Evolutionary conservation across 139 green algal species (phyloP).

Genomic region (Pycnococcus provasolii): DNA sequence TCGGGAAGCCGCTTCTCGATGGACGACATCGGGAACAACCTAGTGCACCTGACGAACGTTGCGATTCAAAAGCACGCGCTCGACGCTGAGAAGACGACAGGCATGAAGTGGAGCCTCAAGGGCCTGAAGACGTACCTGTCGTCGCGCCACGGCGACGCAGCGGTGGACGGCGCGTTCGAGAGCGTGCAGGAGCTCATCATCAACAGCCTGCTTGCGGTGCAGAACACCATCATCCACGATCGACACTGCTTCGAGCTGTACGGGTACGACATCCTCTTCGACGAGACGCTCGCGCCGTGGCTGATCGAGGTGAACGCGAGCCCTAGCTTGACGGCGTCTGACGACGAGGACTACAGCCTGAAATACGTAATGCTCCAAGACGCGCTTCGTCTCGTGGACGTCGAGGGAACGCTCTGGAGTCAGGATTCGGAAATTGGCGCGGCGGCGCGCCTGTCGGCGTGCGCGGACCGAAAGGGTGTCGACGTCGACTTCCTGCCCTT

Average conservation of each 20-base stretch:
- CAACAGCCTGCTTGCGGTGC: constrained; percentile 4
- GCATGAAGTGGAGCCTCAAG: constrained; percentile 9
- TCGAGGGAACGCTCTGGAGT: too few relatives aligned
- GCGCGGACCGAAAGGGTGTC: too few relatives aligned
- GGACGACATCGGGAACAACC: constrained; percentile 30
- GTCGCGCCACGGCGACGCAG: constrained; percentile 3
- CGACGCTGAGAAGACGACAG: constrained; percentile 21
- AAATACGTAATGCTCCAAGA: constrained; percentile 8
- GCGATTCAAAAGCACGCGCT: constrained; percentile 38
- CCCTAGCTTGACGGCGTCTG: constrained; percentile 15
- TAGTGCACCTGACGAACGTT: constrained; percentile 35
- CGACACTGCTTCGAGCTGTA: constrained; percentile 63
- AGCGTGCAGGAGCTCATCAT: constrained; percentile 13
- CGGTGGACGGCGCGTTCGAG: constrained; percentile 5
- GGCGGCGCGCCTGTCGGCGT: too few relatives aligned
- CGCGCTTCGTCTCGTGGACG: neutral
- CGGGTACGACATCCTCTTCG: constrained; percentile 58
- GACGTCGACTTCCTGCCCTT: too few relatives aligned
- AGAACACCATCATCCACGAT: constrained; percentile 64
- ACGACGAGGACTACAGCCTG: constrained; percentile 9
- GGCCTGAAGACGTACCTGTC: constrained; percentile 12
- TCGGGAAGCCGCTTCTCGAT: constrained; percentile 29
- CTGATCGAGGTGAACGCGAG: constrained; percentile 56
- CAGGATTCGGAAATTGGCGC: too few relatives aligned
- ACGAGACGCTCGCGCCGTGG: constrained; percentile 48